A percentile compares a stretch with the other conserved stretches of the same genome.
phyloP scores from a whole-genome alignment of 78 protist species.

The Corallochytrium limacisporum region DNA sequence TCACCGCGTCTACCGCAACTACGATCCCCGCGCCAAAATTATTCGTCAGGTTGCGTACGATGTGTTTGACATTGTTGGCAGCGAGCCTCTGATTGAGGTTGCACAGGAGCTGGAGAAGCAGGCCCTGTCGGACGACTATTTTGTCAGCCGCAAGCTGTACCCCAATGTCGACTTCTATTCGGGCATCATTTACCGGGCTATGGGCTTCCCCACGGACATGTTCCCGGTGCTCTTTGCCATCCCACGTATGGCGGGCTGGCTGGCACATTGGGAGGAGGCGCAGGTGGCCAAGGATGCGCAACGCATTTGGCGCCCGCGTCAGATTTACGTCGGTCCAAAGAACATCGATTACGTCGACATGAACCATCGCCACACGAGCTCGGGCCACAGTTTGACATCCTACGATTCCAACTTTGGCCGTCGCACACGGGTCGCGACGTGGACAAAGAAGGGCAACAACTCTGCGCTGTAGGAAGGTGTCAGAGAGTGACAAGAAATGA shows the following conservation, averaged over 20 bases:
- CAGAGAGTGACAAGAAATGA: too few relatives aligned
- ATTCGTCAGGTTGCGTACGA: conserved; percentile 18
- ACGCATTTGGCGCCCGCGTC: conserved; percentile 14
- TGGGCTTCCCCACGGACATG: conserved; percentile 31
- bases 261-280: conserved; percentile 34
- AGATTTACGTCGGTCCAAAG: neutral
- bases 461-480: neutral
- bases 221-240: conserved; percentile 42
- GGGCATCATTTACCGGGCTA: conserved; percentile 20
- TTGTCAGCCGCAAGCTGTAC: conserved; percentile 51
- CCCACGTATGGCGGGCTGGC: conserved; percentile 45
- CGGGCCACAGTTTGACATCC: too few relatives aligned
- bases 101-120: conserved; percentile 44
- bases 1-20: conserved; percentile 61
- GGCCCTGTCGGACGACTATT: conserved; percentile 48
- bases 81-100: conserved; percentile 32
- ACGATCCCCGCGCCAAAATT: conserved; percentile 67
- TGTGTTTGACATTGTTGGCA: neutral
- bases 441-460: too few relatives aligned
- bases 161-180: conserved; percentile 61
- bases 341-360: neutral
- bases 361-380: too few relatives aligned
- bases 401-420: too few relatives aligned
- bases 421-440: too few relatives aligned
- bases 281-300: neutral